These are phyloP conservation scores for Venturia oleaginea DNA, from an alignment of 2,329 filamentous ascomycete genomes.

Conservation along the genomic window DNA sequence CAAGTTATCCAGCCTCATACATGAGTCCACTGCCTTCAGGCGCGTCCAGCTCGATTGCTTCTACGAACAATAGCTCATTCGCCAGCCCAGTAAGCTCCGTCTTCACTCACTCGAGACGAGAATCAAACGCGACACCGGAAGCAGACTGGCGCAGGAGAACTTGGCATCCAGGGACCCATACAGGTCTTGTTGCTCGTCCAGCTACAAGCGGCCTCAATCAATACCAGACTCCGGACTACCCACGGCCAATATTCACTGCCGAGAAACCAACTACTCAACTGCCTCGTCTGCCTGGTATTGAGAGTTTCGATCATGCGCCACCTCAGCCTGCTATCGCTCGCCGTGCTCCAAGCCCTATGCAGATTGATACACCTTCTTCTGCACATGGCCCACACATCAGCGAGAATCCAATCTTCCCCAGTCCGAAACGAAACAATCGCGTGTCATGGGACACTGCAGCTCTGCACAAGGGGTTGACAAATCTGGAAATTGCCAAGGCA, in stretches of 20 bases:
- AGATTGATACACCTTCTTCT: conserved; percentile 46
- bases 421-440: conserved; percentile 6
- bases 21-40: conserved; percentile 48
- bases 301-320: conserved; percentile 76
- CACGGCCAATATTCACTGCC: conserved; percentile 49
- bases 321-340: conserved; percentile 52
- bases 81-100: conserved; percentile 59
- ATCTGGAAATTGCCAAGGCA: conserved; percentile 10
- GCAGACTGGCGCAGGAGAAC: conserved; percentile 69
- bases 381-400: conserved; percentile 22
- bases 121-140: conserved; percentile 57
- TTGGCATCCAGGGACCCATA: conserved; percentile 74
- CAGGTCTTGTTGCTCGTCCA: conserved; percentile 48
- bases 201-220: conserved; percentile 66
- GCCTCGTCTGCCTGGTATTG: conserved; percentile 75
- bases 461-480: conserved; percentile 13
- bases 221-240: conserved; percentile 59
- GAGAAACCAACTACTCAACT: conserved; percentile 39
- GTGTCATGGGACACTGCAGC: conserved; percentile 13
- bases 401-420: conserved; percentile 12
- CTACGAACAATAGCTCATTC: conserved; percentile 47
- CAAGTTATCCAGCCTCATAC: conserved; percentile 46
- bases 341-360: conserved; percentile 66
- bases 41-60: conserved; percentile 20
- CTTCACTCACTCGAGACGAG: conserved; percentile 54